Evolutionary conservation across 129 eudicot genomes (phyloP).

Genomic region (Lactuca saligna): DNA sequence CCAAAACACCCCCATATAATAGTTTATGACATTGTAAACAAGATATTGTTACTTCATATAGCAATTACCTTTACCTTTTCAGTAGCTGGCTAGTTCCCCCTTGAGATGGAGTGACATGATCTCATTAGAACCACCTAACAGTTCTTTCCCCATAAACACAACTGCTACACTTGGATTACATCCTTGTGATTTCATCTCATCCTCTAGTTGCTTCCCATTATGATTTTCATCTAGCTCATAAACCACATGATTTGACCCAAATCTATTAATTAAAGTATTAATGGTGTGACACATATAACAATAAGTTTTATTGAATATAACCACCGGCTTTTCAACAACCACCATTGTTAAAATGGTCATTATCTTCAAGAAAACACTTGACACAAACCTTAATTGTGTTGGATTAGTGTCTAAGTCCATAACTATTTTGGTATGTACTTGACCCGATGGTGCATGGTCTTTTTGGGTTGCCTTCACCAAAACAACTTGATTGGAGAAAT

Average conservation of each 20-base stretch:
- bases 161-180: constrained; percentile 40
- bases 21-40: neutral
- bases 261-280: constrained; percentile 46
- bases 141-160: constrained; percentile 36
- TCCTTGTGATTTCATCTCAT: constrained; percentile 38
- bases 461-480: too few species aligned
- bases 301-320: constrained; percentile 55
- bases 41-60: neutral
- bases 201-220: constrained; percentile 33
- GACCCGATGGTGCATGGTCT: too few species aligned
- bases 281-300: constrained; percentile 57
- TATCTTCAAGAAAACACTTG: constrained; percentile 2
- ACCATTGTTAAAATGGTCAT: constrained; percentile 35
- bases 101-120: constrained; percentile 42
- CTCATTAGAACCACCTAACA: constrained; percentile 55
- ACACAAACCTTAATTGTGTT: neutral
- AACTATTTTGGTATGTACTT: too few species aligned
- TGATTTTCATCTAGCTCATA: constrained; percentile 57
- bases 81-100: constrained; percentile 52
- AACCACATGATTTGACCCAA: constrained; percentile 48
- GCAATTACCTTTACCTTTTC: constrained; percentile 49
- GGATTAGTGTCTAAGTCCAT: too few species aligned
- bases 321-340: constrained; percentile 51
- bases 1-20: neutral
- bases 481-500: too few species aligned